These are phyloP conservation scores for Vitis labrusca DNA, from an alignment of 164 flowering plant genomes.

Conservation along the genomic window DNA sequence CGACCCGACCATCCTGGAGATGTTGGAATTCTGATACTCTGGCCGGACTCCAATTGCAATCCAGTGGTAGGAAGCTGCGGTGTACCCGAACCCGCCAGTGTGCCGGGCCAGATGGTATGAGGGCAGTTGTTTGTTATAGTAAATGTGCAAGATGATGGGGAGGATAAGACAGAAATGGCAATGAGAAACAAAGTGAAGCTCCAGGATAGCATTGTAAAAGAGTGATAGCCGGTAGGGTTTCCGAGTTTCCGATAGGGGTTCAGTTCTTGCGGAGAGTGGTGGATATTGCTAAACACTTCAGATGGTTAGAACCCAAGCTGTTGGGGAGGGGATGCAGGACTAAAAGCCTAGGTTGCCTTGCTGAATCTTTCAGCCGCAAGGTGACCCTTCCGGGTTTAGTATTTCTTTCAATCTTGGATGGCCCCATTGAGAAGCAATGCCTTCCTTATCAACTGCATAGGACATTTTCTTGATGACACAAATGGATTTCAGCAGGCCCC, in stretches of 20 bases:
- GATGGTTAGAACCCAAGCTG: slow-evolving; percentile 1
- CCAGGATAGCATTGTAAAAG: background rate
- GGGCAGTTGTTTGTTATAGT: slow-evolving; percentile 71
- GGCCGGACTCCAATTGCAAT: slow-evolving; percentile 54
- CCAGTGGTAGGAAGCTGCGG: slow-evolving; percentile 63
- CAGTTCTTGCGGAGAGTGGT: background rate
- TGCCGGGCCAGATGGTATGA: slow-evolving; percentile 81
- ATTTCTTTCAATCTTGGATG: slow-evolving; percentile 31
- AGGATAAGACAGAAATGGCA: slow-evolving; percentile 11
- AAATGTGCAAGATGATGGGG: slow-evolving; percentile 40
- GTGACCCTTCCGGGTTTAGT: slow-evolving; percentile 44
- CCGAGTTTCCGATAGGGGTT: background rate
- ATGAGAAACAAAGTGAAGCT: slow-evolving; percentile 5
- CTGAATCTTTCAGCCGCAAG: slow-evolving; percentile 30
- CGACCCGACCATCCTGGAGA: slow-evolving; percentile 81
- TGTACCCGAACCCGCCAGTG: slow-evolving; percentile 63
- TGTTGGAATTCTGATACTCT: slow-evolving; percentile 28
- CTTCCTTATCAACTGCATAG: slow-evolving; percentile 32
- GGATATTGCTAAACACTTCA: background rate
- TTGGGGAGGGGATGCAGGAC: slow-evolving; percentile 7
- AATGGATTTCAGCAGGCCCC: background rate
- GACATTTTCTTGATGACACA: background rate
- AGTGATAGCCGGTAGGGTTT: background rate
- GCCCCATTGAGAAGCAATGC: slow-evolving; percentile 54
- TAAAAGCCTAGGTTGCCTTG: slow-evolving; percentile 27